phyloP scores from a whole-genome alignment of 306 rosid species.

The Chamaecrista fasciculata region DNA sequence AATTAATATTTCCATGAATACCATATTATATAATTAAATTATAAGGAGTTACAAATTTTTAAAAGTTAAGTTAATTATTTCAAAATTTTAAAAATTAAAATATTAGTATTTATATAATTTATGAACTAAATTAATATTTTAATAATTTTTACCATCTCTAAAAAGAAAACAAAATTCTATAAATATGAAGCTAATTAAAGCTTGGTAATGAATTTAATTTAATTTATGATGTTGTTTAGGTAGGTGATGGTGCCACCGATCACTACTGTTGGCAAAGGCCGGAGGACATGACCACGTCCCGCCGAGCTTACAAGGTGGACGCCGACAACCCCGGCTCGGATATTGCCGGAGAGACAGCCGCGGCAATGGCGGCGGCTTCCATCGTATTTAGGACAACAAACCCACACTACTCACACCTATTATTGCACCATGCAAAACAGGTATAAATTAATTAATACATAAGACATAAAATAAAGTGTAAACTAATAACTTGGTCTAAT shows the following conservation, averaged over 20 bases:
- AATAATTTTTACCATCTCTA: no score
- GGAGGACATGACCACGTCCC: constrained; percentile 83
- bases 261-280: constrained; percentile 97
- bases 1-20: no score
- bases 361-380: constrained; percentile 76
- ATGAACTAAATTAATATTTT: no score
- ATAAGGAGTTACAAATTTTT: no score
- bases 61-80: no score
- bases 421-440: constrained; percentile 74
- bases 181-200: background rate
- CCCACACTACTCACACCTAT: constrained; percentile 75
- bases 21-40: no score
- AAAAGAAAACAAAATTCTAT: no score
- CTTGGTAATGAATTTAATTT: no score
- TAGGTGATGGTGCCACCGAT: constrained; percentile 79
- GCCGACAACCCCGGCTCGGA: constrained; percentile 70
- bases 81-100: no score
- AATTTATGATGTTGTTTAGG: constrained; percentile 51
- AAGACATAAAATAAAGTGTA: no score
- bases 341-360: constrained; percentile 68
- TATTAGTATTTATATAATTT: no score
- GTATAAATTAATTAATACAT: constrained; percentile 38
- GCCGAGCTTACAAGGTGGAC: constrained; percentile 67
- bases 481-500: no score
- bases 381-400: constrained; percentile 65